Conservation (phyloP, 495 filamentous ascomycete genomes). For the Penicilliopsis zonata region DNA sequence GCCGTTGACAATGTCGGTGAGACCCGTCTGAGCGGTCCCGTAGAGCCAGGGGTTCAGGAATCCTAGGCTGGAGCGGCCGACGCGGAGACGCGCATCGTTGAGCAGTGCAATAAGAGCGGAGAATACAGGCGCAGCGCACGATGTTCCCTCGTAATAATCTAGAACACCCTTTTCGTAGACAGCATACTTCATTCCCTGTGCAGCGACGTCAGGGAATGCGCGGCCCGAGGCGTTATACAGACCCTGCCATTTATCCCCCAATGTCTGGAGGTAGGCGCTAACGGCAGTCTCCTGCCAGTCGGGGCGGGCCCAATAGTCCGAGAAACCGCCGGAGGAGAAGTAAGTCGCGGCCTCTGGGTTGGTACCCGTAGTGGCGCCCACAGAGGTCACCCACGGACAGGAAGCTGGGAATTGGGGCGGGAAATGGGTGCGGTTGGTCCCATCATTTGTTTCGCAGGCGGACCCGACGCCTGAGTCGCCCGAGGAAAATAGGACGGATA, state of each 20-base stretch:
- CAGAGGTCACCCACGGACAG: constrained; percentile 64
- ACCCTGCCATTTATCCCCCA: constrained; percentile 33
- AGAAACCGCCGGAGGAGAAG: constrained; percentile 59
- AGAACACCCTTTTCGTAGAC: constrained; percentile 41
- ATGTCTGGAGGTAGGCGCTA: constrained; percentile 36
- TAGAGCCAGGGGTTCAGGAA: constrained; percentile 74
- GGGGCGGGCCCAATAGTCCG: constrained; percentile 49
- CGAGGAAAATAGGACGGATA: constrained; percentile 57
- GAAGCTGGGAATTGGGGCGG: constrained; percentile 57
- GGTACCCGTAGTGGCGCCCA: constrained; percentile 50
- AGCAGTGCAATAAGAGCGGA: constrained; percentile 52
- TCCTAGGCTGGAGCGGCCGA: constrained; percentile 45
- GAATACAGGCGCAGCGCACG: constrained; percentile 50
- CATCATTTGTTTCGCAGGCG: constrained; percentile 54
- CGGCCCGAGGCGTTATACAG: constrained; percentile 52
- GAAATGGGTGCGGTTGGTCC: constrained; percentile 53
- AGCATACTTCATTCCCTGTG: constrained; percentile 43
- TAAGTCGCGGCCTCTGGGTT: constrained; percentile 44
- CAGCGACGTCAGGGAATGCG: constrained; percentile 62
- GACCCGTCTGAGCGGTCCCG: constrained; percentile 30
- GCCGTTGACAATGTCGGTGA: constrained; percentile 54
- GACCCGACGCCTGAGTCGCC: constrained; percentile 64
- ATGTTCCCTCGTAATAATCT: constrained; percentile 47
- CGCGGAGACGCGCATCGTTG: constrained; percentile 51
- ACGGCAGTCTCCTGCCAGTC: constrained; percentile 50